Evolutionary conservation across 2,329 filamentous ascomycete genomes (phyloP), one percentile per base, ranked within the genome.

Genomic region (Colletotrichum horii): DNA sequence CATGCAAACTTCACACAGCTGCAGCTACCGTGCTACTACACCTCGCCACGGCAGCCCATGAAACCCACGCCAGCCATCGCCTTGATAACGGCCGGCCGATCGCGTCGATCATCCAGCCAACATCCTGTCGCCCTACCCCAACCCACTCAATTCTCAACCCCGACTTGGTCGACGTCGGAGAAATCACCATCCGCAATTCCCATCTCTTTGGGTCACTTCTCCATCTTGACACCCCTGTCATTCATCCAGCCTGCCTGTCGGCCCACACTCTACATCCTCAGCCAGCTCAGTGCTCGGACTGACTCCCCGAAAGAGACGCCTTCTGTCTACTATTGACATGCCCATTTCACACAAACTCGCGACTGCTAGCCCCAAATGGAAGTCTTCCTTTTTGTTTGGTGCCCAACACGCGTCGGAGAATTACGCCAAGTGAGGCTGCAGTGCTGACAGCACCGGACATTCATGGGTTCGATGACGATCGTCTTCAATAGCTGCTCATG

Each of bases 41-140:
- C 34, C 32, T 64, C 56, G 19, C 38, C 56, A 65, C 70, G 15
- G 48, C 65, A 66, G 70, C 70, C 48, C 26, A 58, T 56, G 62
- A 56, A 65, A 73, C 70, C 70, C 70, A 55, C 30, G 26, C 48
- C 71, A 70, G 66, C 52, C 43, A 75, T 58, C 62, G 52, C 38
- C 52, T 66, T 70, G 61, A 73, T 62, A 75, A 70, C 71, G 74
- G 74, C 56, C 61, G 70, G 71, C 70, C 71, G 74, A 75, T 76
- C 61, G 56, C 71, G 71, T 76, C 71, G 74, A 76, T 76, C 71
- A 22, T 75, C 55, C 22, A 70, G 55, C 74, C 74, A 70, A 52
- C 66, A 66, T 26, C 14, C 74, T 70, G 70, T 65, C 60, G 66
- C 66, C 71, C 36, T 64, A 75, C 56, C 52, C 64, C 48, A 43